Evolutionary conservation across 768 basidiomycete genomes (phyloP).

Genomic region (Leccinum obscurum): DNA sequence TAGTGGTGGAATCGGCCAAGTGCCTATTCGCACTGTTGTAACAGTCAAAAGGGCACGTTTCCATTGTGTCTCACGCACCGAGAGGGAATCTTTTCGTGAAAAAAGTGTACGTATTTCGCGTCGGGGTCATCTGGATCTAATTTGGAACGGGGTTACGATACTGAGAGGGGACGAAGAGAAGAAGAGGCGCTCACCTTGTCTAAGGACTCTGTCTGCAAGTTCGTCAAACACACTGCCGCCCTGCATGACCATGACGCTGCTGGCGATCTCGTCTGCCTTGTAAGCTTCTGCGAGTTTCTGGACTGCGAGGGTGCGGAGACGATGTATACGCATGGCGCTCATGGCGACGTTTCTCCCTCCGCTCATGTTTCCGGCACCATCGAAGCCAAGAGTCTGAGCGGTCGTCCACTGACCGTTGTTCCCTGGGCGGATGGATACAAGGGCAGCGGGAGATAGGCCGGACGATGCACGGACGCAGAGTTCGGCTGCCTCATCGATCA

Average conservation of each 20-base stretch:
- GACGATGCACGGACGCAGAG: conserved; percentile 86
- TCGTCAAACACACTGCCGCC: conserved; percentile 92
- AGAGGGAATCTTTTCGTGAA: conserved; percentile 94
- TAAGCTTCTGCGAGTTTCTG: conserved; percentile 88
- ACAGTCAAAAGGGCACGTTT: conserved; percentile 15
- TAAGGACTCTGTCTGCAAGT: conserved; percentile 84
- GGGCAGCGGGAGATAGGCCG: conserved; percentile 72
- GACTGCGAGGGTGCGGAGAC: conserved; percentile 77
- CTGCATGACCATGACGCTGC: conserved; percentile 95
- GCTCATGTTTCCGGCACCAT: conserved; percentile 50
- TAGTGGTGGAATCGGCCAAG: conserved; percentile 80
- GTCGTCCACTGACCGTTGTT: conserved; percentile 56
- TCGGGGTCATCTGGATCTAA: conserved; percentile 76
- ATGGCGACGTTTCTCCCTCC: conserved; percentile 76
- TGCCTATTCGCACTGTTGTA: conserved; percentile 51
- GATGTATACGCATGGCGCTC: conserved; percentile 82
- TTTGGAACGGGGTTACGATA: not conserved
- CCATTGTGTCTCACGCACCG: conserved; percentile 49
- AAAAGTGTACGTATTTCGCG: conserved; percentile 89
- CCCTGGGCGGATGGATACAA: conserved; percentile 60
- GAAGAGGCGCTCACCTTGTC: conserved; percentile 45
- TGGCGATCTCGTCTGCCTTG: conserved; percentile 85
- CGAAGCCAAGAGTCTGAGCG: conserved; percentile 64
- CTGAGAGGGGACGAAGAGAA: not conserved
- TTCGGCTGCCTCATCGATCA: conserved; percentile 90